Percentiles rank a stretch among this genome's conserved stretches.
Evolutionary conservation across 2,329 filamentous ascomycete species (phyloP).

Genomic region (Aspergillus ochraceus): DNA sequence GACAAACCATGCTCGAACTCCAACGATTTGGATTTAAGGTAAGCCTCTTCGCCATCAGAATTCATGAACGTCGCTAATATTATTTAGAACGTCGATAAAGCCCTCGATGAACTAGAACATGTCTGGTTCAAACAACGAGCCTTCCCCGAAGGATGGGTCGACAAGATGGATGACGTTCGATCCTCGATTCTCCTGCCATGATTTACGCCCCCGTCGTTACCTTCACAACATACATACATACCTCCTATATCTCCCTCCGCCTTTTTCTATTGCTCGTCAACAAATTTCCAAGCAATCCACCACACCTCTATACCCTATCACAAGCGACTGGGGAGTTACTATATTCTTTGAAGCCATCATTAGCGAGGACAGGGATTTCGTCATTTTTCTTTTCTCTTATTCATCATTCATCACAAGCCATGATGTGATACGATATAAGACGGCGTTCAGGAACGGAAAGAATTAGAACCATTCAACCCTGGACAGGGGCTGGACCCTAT

Average conservation of each 20-base stretch:
- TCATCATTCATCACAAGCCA: background rate
- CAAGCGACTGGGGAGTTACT: background rate
- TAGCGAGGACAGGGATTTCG: background rate
- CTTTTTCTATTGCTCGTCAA: background rate
- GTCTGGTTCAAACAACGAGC: slow-evolving; percentile 34
- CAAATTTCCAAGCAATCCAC: background rate
- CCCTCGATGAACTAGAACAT: slow-evolving; percentile 29
- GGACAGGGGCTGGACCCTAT: slow-evolving; percentile 9
- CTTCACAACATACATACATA: background rate
- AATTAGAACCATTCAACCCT: background rate
- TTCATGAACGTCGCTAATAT: background rate
- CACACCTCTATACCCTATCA: background rate
- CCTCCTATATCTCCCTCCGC: background rate
- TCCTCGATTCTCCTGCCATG: slow-evolving; percentile 34
- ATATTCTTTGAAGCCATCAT: background rate
- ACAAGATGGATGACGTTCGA: slow-evolving; percentile 34
- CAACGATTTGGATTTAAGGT: slow-evolving; percentile 32
- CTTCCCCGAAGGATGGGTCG: slow-evolving; percentile 34
- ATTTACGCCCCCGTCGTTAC: background rate
- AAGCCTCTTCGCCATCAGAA: slow-evolving; percentile 1
- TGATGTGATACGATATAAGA: background rate
- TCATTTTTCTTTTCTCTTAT: slow-evolving; percentile 7
- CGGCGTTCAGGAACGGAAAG: slow-evolving; percentile 7
- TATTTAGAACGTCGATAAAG: slow-evolving; percentile 31
- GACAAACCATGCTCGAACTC: slow-evolving; percentile 30